Conservation (phyloP, 495 filamentous ascomycete genomes). For the Penicillium manginii region DNA sequence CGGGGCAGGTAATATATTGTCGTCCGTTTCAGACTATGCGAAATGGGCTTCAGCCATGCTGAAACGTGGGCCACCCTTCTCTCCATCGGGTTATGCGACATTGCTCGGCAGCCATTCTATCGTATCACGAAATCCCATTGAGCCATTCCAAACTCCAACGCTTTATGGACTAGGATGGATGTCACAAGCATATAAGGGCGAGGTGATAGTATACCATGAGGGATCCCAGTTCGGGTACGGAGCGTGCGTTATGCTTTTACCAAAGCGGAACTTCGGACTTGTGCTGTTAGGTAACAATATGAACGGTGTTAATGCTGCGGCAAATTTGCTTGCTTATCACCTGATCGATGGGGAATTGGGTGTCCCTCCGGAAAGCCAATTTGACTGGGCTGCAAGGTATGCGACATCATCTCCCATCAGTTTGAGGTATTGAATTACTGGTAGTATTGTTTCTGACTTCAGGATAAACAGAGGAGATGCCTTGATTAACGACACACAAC, state of each 20-base stretch:
- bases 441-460: not conserved
- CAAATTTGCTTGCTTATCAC: constrained; percentile 16
- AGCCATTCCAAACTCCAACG: constrained; percentile 8
- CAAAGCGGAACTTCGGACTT: constrained; percentile 10
- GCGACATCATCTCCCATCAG: not conserved
- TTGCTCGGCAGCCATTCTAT: constrained; percentile 14
- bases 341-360: constrained; percentile 14
- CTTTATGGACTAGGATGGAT: constrained; percentile 10
- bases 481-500: constrained; percentile 9
- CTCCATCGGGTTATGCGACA: constrained; percentile 2
- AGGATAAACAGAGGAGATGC: constrained; percentile 9
- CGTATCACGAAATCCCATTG: constrained; percentile 7
- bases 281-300: constrained; percentile 16
- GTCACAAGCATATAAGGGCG: constrained; percentile 11
- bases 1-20: constrained; percentile 12
- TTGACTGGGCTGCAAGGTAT: constrained; percentile 18
- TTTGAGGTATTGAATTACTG: not conserved
- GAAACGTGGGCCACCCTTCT: constrained; percentile 9
- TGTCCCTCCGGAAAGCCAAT: constrained; percentile 1
- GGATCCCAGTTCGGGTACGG: constrained; percentile 13
- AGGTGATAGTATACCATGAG: constrained; percentile 9
- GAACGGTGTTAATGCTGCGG: constrained; percentile 9
- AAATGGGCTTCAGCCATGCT: constrained; percentile 15
- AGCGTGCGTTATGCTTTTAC: constrained; percentile 12
- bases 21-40: constrained; percentile 12